Percentiles rank a stretch among this genome's conserved stretches.
Evolutionary conservation across 345 rosid species (phyloP).

Genomic region (Corchorus olitorius): DNA sequence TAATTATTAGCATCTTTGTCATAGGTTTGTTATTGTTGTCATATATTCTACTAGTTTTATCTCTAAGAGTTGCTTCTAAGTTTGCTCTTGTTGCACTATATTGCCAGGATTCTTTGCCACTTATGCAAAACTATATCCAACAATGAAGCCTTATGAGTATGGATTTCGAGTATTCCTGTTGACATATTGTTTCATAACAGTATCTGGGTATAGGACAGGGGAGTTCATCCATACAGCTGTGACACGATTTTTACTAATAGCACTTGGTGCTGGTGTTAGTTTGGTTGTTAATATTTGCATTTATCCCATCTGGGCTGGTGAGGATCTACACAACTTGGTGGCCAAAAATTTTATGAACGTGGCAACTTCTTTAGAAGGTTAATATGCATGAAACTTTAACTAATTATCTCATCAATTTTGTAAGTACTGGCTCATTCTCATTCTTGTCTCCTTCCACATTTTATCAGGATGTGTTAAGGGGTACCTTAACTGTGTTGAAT

Average conservation of each 20-base stretch:
- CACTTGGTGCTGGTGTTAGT: slow-evolving; percentile 82
- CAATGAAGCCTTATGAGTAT: slow-evolving; percentile 91
- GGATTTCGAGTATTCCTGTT: slow-evolving; percentile 89
- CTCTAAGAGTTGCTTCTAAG: background rate
- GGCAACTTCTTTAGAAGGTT: slow-evolving; percentile 89
- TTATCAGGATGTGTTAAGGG: slow-evolving; percentile 69
- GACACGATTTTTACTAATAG: slow-evolving; percentile 75
- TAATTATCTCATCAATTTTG: background rate
- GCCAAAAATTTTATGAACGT: slow-evolving; percentile 82
- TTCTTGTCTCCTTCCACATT: slow-evolving; percentile 18
- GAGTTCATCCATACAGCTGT: slow-evolving; percentile 74
- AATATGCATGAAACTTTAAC: slow-evolving; percentile 3
- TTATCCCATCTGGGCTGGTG: slow-evolving; percentile 98
- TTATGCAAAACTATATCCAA: slow-evolving; percentile 71
- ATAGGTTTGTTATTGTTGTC: slow-evolving; percentile 43
- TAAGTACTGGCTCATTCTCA: background rate
- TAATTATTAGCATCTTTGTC: slow-evolving; percentile 72
- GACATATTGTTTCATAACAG: slow-evolving; percentile 75
- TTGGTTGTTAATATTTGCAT: slow-evolving; percentile 78
- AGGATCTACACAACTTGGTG: slow-evolving; percentile 88
- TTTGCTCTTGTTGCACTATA: slow-evolving; percentile 24
- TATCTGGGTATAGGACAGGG: slow-evolving; percentile 86
- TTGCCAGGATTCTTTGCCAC: slow-evolving; percentile 69
- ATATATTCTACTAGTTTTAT: background rate
- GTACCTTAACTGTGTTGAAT: slow-evolving; percentile 72